Percentiles rank a stretch among this genome's conserved stretches.
phyloP scores from a whole-genome alignment of 257 asterid species.

The Misopates orontium region DNA sequence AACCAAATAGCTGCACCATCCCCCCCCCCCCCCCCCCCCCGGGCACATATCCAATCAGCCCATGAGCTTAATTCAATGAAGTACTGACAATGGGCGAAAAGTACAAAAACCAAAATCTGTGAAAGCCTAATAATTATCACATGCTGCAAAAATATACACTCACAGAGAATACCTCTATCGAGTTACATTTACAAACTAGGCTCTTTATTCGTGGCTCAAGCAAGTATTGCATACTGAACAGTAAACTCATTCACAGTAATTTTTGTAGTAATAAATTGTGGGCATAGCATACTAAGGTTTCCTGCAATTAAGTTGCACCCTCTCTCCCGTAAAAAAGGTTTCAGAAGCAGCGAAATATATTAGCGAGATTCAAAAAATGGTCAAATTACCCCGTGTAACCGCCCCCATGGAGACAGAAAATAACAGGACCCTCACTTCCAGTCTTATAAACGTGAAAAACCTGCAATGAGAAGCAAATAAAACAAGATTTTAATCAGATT shows the following conservation, averaged over 20 bases:
- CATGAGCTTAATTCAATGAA: neutral
- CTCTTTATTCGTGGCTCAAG: no score
- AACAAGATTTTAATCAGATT: conserved; percentile 7
- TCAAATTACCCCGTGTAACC: conserved; percentile 87
- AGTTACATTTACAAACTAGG: no score
- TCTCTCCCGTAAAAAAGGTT: neutral
- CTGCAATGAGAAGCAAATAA: conserved; percentile 46
- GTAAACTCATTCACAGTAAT: neutral
- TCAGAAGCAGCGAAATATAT: neutral
- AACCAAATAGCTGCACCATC: no score
- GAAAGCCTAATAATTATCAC: no score
- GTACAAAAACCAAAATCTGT: no score
- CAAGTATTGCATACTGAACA: neutral
- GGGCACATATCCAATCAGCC: neutral
- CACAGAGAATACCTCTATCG: no score
- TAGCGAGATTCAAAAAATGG: conserved; percentile 12
- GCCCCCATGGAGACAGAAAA: conserved; percentile 96
- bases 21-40: no score
- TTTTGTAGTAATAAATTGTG: neutral
- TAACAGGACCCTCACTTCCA: conserved; percentile 87
- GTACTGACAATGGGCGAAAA: no score
- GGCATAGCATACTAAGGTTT: neutral
- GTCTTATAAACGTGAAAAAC: conserved; percentile 82
- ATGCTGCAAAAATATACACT: no score
- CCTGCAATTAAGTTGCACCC: neutral